Percentiles rank a stretch among this genome's conserved stretches.
Evolutionary conservation across 805 yeast species (phyloP).

Genomic region (Candida oleophila): DNA sequence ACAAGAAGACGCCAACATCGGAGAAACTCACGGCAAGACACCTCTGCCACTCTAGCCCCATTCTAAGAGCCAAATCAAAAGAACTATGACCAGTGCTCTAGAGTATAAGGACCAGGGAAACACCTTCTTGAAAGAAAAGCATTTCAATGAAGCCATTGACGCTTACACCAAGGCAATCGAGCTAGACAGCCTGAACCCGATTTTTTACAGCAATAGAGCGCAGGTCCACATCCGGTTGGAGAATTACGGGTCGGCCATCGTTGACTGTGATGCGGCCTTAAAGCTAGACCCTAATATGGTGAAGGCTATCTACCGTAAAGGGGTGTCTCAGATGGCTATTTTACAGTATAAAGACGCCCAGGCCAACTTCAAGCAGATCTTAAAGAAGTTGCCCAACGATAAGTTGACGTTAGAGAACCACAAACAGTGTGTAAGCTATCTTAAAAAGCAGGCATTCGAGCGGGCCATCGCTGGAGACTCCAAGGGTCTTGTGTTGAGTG

Average conservation of each 20-base stretch:
- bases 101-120: conserved; percentile 72
- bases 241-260: conserved; percentile 79
- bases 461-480: conserved; percentile 80
- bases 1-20: too few relatives aligned
- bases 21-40: too few relatives aligned
- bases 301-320: conserved; percentile 86
- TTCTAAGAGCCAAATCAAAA: background rate
- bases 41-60: too few relatives aligned
- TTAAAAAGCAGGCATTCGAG: conserved; percentile 77
- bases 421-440: conserved; percentile 60
- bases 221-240: conserved; percentile 85
- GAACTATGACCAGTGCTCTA: conserved; percentile 32
- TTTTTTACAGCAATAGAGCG: conserved; percentile 82
- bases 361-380: conserved; percentile 63
- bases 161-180: conserved; percentile 75
- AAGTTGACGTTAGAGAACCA: conserved; percentile 60
- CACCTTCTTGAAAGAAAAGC: conserved; percentile 61
- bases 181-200: conserved; percentile 54
- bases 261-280: conserved; percentile 75
- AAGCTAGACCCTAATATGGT: conserved; percentile 62
- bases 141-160: conserved; percentile 63
- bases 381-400: conserved; percentile 66
- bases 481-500: conserved; percentile 46
- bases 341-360: conserved; percentile 74
- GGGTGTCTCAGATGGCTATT: conserved; percentile 75